Evolutionary conservation across 306 rosid species (phyloP), one percentile per base, ranked within the genome.

Genomic region (Cercis canadensis): DNA sequence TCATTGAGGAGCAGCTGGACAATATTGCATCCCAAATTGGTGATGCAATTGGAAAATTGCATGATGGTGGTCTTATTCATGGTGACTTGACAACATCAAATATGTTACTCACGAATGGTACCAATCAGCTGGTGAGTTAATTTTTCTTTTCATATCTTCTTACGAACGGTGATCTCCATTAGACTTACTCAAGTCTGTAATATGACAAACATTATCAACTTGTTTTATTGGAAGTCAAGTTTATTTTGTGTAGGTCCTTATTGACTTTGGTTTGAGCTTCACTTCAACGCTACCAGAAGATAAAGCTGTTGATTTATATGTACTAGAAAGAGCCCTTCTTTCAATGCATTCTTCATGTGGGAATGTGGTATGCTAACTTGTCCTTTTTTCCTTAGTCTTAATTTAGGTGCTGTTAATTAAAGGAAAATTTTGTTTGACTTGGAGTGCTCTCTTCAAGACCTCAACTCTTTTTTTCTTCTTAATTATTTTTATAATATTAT

Each of bases 261-360:
- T 88, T 82, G 96, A 92, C 81, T 92, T 92, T 51, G 98, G 96
- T 41, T 74, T 92, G 85, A 92, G 97, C 84, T 92, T 82, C 72
- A 92, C 93, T 65, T 92, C 97, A 67, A 86, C 96, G 41, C 86
- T 90, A 57, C 90, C 93, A 0, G 96, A 93, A 80, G 98, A 93
- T 67, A 93, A 93, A 81, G 97, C 96, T 53, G 97, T 93, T 17
- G 92, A 92, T 86, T 82, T 90, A 72, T 93, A 90, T 81, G 98
- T 93, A 19, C 62, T 93, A 54, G 98, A 93, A 75, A 84, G 97
- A 83, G 94, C 98, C 57, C 73, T 86, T 73, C 74, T 86, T 36
- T 83, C 90, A 3, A 80, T 86, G 90, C 90, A 86, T 83, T 86
- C 90, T 66, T 86, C 82, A 37, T 37, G 43, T 37, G 43, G 97